Percentiles rank a stretch among this genome's conserved stretches.
phyloP scores from a whole-genome alignment of 345 rosid species.

The Orychophragmus violaceus region DNA sequence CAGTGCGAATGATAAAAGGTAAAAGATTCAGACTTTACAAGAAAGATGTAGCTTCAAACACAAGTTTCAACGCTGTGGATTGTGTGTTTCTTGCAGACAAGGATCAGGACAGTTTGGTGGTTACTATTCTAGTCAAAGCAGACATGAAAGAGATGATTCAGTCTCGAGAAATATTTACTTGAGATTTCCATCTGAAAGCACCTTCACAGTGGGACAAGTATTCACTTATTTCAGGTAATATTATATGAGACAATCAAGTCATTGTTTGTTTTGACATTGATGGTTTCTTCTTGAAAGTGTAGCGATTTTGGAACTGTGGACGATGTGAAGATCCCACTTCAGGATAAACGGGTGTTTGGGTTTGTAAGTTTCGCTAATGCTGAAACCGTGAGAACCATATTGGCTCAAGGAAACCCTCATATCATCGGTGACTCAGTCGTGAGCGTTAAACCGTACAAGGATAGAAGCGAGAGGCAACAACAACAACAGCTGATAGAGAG shows the following conservation, averaged over 20 bases:
- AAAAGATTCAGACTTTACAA: constrained; percentile 8
- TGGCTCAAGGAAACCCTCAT: constrained; percentile 84
- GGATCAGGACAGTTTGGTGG: constrained; percentile 5
- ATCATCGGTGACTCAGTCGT: constrained; percentile 85
- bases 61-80: not conserved
- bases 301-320: constrained; percentile 83
- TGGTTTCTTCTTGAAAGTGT: constrained; percentile 18
- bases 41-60: too few species aligned
- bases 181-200: constrained; percentile 89
- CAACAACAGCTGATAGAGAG: constrained; percentile 49
- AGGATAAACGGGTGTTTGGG: constrained; percentile 89
- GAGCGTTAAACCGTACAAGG: constrained; percentile 90
- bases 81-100: constrained; percentile 2
- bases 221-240: constrained; percentile 74
- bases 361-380: constrained; percentile 76
- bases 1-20: not conserved
- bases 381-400: constrained; percentile 71
- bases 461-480: constrained; percentile 76
- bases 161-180: constrained; percentile 77
- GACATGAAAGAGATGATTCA: constrained; percentile 24
- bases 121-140: not conserved
- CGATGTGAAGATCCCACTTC: constrained; percentile 90
- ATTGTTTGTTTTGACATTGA: constrained; percentile 6
- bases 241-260: not conserved
- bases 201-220: constrained; percentile 82